A percentile compares a stretch with the other conserved stretches of the same genome.
These are phyloP conservation scores for Kwoniella shandongensis DNA, from an alignment of 768 basidiomycete species.

Conservation along the genomic window DNA sequence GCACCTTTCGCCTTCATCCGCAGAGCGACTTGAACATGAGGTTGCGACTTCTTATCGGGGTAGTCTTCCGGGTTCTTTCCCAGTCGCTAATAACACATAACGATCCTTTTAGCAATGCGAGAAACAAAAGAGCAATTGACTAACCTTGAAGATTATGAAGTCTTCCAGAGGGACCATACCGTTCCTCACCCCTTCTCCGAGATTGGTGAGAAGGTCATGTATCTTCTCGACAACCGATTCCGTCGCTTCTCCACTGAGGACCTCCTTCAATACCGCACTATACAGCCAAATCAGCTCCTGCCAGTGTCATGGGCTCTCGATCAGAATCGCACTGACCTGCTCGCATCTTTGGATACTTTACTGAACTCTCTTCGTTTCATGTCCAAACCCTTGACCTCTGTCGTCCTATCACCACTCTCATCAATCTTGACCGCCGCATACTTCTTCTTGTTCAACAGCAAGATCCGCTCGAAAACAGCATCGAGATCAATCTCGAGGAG, in stretches of 20 bases:
- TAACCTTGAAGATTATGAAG: slow-evolving; percentile 89
- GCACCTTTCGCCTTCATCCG: slow-evolving; percentile 81
- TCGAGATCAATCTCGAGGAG: slow-evolving; percentile 97
- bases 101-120: background rate
- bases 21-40: slow-evolving; percentile 94
- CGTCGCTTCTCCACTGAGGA: slow-evolving; percentile 85
- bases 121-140: too few species aligned
- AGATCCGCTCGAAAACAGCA: slow-evolving; percentile 83
- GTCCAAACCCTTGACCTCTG: slow-evolving; percentile 93
- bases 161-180: slow-evolving; percentile 84
- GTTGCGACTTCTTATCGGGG: slow-evolving; percentile 89
- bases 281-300: background rate
- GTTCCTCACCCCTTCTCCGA: slow-evolving; percentile 74
- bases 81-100: slow-evolving; percentile 64
- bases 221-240: slow-evolving; percentile 86
- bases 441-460: slow-evolving; percentile 97
- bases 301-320: background rate
- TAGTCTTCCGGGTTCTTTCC: slow-evolving; percentile 97
- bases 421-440: slow-evolving; percentile 96
- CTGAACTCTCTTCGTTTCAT: slow-evolving; percentile 99
- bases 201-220: slow-evolving; percentile 78
- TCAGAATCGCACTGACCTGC: slow-evolving; percentile 65
- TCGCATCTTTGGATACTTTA: slow-evolving; percentile 83
- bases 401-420: slow-evolving; percentile 68
- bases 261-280: slow-evolving; percentile 85